Evolutionary conservation across 495 filamentous ascomycete genomes (phyloP), one percentile per base, ranked within the genome.

Genomic region (Podospora conica): DNA sequence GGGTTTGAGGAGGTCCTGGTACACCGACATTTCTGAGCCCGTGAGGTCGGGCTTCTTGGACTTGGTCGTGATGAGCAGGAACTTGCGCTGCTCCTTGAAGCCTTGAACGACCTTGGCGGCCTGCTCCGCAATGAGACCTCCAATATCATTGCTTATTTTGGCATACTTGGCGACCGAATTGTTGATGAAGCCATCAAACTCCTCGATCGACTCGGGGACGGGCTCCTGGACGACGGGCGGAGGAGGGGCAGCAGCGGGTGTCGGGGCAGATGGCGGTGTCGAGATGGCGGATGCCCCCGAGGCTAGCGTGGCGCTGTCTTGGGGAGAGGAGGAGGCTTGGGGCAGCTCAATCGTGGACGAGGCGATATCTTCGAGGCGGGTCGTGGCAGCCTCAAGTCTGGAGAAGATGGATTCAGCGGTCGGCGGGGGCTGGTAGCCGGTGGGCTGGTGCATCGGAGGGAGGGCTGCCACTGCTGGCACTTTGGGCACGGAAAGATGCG

Each of bases 301-400:
- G 73, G 70, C 20, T 76, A 75, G 40, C 33, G 72, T 65, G 64
- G 74, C 61, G 57, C 76, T 69, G 22, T 83, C 68, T 11, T 79
- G 74, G 29, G 78, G 68, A 23, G 74, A 73, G 68, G 78, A 78
- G 48, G 78, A 68, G 54, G 74, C 78, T 70, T 83, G 83, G 28
- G 85, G 77, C 15, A 83, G 74, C 64, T 88, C 85, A 69, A 83
- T 83, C 60, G 90, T 81, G 25, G 88, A 86, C 70, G 90, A 87
- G 22, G 93, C 93, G 73, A 98, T 95, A 77, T 98, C 95, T 82
- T 98, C 95, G 65, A 99, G 85, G 66, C 96, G 88, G 69, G 92
- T 93, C 68, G 95, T 98, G 53, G 95, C 95, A 74, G 95, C 95
- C 84, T 99, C 95, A 68, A 99, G 90, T 81, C 95, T 99, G 77